Base-by-base conservation (phyloP, 2,329 filamentous ascomycete species). In the Aspergillus versicolor region DNA sequence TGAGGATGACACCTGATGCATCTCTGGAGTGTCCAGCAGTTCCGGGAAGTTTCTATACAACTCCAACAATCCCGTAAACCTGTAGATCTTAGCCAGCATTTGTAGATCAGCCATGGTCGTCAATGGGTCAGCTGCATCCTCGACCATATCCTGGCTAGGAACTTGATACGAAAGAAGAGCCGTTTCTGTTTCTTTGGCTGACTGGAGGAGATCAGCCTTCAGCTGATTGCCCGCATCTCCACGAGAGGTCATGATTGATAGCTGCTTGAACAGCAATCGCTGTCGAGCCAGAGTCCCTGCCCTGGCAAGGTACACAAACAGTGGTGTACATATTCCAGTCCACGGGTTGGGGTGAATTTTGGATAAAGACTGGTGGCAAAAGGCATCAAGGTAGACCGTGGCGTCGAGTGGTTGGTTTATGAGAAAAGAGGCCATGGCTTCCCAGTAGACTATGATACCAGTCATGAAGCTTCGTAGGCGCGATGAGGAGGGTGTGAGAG, bases 271-370 rank as follows among this genome's bases (percentile, higher is more conserved):
- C 4, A 38, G 22, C 3, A 42, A 55, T 4, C 42, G 22, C 21
- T 58, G 56, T 7, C 52, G 34, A 3, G 27, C 34, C 15, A 58
- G 27, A 5, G 42, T 52, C 5, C 52, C 56, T 3, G 21, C 15
- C 12, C 47, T 47, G 12, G 56, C 32, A 17, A 58, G 38, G 38
- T 58, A 27, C 5, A 58, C 17, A 30, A 58, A 58, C 8, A 58
- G 19, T 17, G 52, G 52, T 1, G 46, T 58, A n/a, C 56, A 52
- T 6, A 58, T 34, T 3, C 45, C 45, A 1, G 45, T 34, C 45
- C 45, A 37, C 0, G 45, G 27, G 17, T 22, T 47, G 13, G 27
- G 45, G 5, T 34, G 27, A 0, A 17, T 11, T 21, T 3, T 19
- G 8, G 9, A 11, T 4, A 3, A 3, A 2, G 4, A 4, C 11